phyloP scores from a whole-genome alignment of 1,284 basidiomycete species.

The Porogramme epimiltina region DNA sequence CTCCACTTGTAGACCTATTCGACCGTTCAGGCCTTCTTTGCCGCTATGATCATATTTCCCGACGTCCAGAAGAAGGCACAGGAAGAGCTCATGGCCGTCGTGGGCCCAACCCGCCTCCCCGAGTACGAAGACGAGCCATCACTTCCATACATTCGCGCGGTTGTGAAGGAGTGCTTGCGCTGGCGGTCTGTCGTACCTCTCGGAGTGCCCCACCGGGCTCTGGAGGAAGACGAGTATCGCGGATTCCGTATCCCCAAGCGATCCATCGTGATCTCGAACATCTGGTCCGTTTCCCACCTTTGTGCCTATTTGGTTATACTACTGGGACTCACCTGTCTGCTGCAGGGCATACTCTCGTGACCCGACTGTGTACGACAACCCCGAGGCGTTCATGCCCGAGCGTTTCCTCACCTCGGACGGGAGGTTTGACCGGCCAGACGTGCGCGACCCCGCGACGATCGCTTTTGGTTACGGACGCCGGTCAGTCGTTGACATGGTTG shows the following conservation, averaged over 20 bases:
- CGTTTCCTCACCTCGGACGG: conserved; percentile 38
- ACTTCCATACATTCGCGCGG: conserved; percentile 14
- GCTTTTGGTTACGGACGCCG: conserved; percentile 40
- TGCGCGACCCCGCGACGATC: conserved; percentile 30
- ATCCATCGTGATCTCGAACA: conserved; percentile 28
- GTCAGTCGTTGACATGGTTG: conserved; percentile 17
- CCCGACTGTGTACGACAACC: conserved; percentile 33
- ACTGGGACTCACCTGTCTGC: not conserved
- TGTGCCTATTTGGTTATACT: not conserved
- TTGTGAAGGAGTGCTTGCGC: conserved; percentile 14
- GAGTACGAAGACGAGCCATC: conserved; percentile 34
- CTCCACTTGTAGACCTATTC: conserved; percentile 12
- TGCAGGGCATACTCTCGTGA: conserved; percentile 29
- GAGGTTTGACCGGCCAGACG: conserved; percentile 30
- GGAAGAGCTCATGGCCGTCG: conserved; percentile 28
- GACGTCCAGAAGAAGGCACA: conserved; percentile 37
- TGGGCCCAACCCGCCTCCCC: conserved; percentile 36
- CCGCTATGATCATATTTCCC: conserved; percentile 37
- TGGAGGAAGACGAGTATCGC: conserved; percentile 33
- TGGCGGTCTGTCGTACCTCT: conserved; percentile 19
- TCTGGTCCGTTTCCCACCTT: too few relatives aligned
- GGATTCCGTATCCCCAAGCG: conserved; percentile 32
- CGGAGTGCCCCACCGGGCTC: conserved; percentile 31
- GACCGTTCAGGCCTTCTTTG: conserved; percentile 31
- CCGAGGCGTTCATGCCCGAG: conserved; percentile 40